These are phyloP conservation scores for Colletotrichum musicola DNA, from an alignment of 2,329 filamentous ascomycete genomes.

Conservation along the genomic window DNA sequence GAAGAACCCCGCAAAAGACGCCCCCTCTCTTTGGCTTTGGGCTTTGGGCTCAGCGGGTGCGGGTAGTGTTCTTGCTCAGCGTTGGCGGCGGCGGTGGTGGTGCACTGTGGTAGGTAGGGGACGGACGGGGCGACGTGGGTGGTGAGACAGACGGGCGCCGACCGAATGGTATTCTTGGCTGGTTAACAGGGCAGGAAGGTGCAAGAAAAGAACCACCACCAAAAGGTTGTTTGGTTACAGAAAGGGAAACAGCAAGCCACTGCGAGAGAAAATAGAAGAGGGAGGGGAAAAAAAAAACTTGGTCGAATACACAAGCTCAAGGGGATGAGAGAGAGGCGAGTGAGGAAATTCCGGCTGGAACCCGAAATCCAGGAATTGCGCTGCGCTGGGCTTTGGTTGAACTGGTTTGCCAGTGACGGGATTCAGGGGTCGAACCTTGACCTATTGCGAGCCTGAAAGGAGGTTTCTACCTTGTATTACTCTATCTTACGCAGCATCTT, in stretches of 20 bases:
- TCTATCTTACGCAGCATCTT: not conserved
- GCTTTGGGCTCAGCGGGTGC: too few species aligned
- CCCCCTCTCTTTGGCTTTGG: conserved; percentile 33
- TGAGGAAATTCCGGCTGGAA: too few species aligned
- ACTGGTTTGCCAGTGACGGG: too few species aligned
- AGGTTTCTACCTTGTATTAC: too few species aligned
- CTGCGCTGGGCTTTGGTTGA: too few species aligned
- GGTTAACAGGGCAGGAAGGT: not conserved
- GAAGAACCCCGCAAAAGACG: conserved; percentile 39
- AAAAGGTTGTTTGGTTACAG: not conserved
- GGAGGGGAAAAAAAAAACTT: too few species aligned
- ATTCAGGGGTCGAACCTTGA: too few species aligned
- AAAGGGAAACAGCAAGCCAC: not conserved
- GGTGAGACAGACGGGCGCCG: conserved; percentile 22
- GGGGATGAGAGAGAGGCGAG: too few species aligned
- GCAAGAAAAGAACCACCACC: not conserved
- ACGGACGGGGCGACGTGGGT: conserved; percentile 14
- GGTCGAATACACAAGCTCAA: too few species aligned
- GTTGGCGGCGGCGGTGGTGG: not conserved
- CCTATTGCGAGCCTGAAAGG: too few species aligned
- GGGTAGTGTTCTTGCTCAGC: conserved; percentile 5
- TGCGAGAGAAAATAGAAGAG: too few species aligned
- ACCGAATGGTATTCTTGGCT: conserved; percentile 3
- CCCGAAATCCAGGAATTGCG: too few species aligned
- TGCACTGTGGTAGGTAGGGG: not conserved